A percentile compares a stretch with the other conserved stretches of the same genome.
phyloP scores from a whole-genome alignment of 805 yeast genomes.

The Saccharomycopsis vini region DNA sequence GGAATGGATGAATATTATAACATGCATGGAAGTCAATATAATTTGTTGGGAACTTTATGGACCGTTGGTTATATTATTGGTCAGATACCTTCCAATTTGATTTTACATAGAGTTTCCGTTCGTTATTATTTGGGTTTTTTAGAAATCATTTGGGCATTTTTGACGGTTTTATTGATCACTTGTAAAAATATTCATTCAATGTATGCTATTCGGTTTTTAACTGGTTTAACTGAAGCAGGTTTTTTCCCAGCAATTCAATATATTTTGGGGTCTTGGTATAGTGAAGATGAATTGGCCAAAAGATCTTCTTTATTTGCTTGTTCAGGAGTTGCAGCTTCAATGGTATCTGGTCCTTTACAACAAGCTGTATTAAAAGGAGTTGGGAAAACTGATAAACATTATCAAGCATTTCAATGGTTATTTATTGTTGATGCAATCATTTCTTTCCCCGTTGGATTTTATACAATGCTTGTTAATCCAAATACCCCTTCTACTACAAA shows the following conservation, averaged over 20 bases:
- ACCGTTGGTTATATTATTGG: conserved; percentile 50
- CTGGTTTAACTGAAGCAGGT: conserved; percentile 66
- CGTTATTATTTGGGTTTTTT: conserved; percentile 42
- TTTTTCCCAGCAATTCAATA: conserved; percentile 56
- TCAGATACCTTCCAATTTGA: conserved; percentile 53
- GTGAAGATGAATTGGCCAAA: conserved; percentile 45
- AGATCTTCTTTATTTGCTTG: conserved; percentile 53
- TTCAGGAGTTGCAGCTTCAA: conserved; percentile 53
- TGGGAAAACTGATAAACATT: conserved; percentile 39
- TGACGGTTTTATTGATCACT: conserved; percentile 48
- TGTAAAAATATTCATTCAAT: conserved; percentile 42
- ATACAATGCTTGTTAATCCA: conserved; percentile 31
- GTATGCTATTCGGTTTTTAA: conserved; percentile 54
- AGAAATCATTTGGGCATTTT: conserved; percentile 61
- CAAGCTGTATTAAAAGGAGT: conserved; percentile 49
- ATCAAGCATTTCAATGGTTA: conserved; percentile 63
- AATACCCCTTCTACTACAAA: conserved; percentile 28
- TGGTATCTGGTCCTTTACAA: conserved; percentile 56
- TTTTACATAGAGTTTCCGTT: conserved; percentile 48
- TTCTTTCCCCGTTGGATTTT: conserved; percentile 22
- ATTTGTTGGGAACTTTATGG: conserved; percentile 49
- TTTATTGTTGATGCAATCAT: conserved; percentile 52
- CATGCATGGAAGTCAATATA: conserved; percentile 44
- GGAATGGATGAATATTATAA: conserved; percentile 50
- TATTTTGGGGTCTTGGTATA: conserved; percentile 50